These are phyloP conservation scores for Pichia sporocuriosa DNA, from an alignment of 805 yeast genomes.

Conservation along the genomic window DNA sequence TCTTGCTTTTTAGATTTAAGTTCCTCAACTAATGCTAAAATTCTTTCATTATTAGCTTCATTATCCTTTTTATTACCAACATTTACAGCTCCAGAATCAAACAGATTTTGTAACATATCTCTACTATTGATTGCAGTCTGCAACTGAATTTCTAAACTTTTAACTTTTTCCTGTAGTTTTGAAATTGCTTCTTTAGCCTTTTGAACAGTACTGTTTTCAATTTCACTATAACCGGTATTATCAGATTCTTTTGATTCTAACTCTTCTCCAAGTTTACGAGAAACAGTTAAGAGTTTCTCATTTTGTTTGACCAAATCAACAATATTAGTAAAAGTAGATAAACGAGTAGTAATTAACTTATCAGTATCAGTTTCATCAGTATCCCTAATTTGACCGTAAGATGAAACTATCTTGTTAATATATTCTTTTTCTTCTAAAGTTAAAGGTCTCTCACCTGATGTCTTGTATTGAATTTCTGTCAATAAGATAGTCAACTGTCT, in stretches of 20 bases:
- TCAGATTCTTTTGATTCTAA: conserved; percentile 57
- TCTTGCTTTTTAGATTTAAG: conserved; percentile 32
- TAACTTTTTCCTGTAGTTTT: conserved; percentile 53
- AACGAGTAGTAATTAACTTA: conserved; percentile 58
- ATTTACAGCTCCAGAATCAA: conserved; percentile 26
- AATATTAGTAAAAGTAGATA: conserved; percentile 62
- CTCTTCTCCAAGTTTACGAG: conserved; percentile 64
- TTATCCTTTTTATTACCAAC: conserved; percentile 13
- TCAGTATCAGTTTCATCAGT: conserved; percentile 58
- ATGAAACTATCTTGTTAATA: conserved; percentile 46
- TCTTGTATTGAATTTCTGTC: conserved; percentile 55
- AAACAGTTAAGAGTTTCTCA: conserved; percentile 58
- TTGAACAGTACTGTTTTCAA: conserved; percentile 23
- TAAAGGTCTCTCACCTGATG: conserved; percentile 52
- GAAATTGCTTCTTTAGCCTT: conserved; percentile 61
- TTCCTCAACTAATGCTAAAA: conserved; percentile 22
- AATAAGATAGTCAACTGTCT: conserved; percentile 74
- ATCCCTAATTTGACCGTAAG: conserved; percentile 13
- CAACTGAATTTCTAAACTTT: conserved; percentile 43
- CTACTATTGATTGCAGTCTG: conserved; percentile 57
- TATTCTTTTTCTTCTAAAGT: conserved; percentile 59
- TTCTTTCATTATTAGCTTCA: conserved; percentile 21
- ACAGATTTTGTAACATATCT: conserved; percentile 46
- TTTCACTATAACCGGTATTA: conserved; percentile 38
- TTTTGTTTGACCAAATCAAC: conserved; percentile 69